Evolutionary conservation across 305 asterid genomes (phyloP).

Genomic region (Salvia sclarea): DNA sequence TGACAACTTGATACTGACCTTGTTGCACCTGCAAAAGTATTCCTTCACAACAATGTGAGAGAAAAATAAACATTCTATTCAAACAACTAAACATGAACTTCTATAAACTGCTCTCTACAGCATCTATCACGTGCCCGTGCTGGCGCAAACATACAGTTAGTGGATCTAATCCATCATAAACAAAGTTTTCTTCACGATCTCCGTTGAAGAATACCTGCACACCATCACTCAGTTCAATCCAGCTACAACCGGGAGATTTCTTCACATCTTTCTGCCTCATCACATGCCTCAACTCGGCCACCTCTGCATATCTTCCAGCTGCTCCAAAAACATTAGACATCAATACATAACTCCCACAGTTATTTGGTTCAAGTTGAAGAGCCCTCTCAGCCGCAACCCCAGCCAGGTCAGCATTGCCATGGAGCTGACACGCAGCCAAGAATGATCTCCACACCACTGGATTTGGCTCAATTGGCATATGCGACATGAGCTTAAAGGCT

Average conservation of each 20-base stretch:
- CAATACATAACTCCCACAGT: conserved; percentile 78
- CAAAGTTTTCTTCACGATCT: conserved; percentile 44
- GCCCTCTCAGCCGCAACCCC: conserved; percentile 54
- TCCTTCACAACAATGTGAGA: background rate
- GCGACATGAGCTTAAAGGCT: conserved; percentile 58
- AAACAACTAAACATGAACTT: background rate
- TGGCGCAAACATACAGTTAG: conserved; percentile 55
- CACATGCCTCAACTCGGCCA: conserved; percentile 59
- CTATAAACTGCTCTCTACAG: conserved; percentile 42
- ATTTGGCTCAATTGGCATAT: conserved; percentile 65
- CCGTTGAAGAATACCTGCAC: conserved; percentile 60
- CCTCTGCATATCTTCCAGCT: conserved; percentile 68
- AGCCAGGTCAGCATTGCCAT: conserved; percentile 66
- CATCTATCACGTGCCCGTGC: conserved; percentile 39
- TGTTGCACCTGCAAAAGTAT: background rate
- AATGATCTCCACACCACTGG: conserved; percentile 83
- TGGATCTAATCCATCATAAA: conserved; percentile 56
- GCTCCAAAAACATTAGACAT: conserved; percentile 80
- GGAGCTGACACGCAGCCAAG: conserved; percentile 69
- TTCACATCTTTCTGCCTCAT: conserved; percentile 76
- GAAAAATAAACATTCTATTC: background rate
- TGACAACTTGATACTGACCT: too few relatives aligned
- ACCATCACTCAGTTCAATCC: conserved; percentile 75
- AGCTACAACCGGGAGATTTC: conserved; percentile 89
- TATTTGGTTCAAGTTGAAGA: conserved; percentile 64